Evolutionary conservation across 2,329 filamentous ascomycete species (phyloP), one percentile per base, ranked within the genome.

Genomic region (Aspergillus neoniger): DNA sequence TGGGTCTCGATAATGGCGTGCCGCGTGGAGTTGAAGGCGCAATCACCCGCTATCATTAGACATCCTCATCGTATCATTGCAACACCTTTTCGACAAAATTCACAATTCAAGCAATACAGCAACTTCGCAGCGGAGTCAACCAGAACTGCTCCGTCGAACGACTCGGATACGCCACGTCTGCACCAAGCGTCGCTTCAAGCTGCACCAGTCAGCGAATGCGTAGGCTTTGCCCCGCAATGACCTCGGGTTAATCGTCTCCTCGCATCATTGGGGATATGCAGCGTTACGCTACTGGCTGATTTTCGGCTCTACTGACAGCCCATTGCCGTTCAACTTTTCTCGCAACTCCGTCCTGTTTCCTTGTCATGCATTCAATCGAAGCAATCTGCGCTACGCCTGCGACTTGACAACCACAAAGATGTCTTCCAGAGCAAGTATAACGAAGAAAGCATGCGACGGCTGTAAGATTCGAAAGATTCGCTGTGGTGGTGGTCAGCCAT

Each of bases 391-490:
- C 36, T 19, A 30, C 52, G 12, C 23, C 25, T n/a, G n/a, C 17
- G 25, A 50, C 25, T 17, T 19, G n/a, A 30, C n/a, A 10, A 55
- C 30, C 14, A 19, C 7, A 54, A 58, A 43, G 23, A 68, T 66
- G 62, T 57, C 61, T 19, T 60, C 59, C 30, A 55, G 59, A 62
- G 39, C 55, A 17, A 54, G 14, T 5, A 59, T 73, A 44, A 69
- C 70, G 47, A 79, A 77, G 60, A 68, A 80, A 30, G 81, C 81
- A 10, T 83, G 82, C 68, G 82, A 84, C 62, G 80, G 77, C 19
- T 84, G 82, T 72, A 83, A 82, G 71, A 77, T 84, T 44, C 77
- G 82, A 57, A 84, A 84, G 72, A 79, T 84, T 60, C 78, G 79
- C 50, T 84, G 82, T 67, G 79, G 78, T 14, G 82, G 81, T 52